Percentiles rank a stretch among this genome's conserved stretches.
phyloP scores from a whole-genome alignment of 2,329 filamentous ascomycete genomes.

The Huntiella savannae region DNA sequence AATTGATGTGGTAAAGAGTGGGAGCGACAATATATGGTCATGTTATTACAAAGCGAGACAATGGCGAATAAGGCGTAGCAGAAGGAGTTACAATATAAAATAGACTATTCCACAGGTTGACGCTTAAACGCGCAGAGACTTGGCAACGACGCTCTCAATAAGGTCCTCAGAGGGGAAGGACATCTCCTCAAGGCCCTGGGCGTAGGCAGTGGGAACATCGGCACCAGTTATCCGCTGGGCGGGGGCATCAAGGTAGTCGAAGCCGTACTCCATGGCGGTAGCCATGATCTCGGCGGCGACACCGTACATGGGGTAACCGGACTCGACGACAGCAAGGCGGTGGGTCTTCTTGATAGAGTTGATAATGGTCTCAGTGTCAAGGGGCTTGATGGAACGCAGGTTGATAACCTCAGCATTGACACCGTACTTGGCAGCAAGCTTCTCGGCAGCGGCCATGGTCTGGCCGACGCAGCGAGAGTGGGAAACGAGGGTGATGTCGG shows the following conservation, averaged over 20 bases:
- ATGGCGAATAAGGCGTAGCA: neutral
- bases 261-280: slow-evolving; percentile 89
- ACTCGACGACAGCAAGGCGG: slow-evolving; percentile 79
- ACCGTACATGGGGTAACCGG: slow-evolving; percentile 88
- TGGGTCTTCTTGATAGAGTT: slow-evolving; percentile 98
- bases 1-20: too few relatives aligned
- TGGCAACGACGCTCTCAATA: slow-evolving; percentile 74
- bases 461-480: slow-evolving; percentile 92
- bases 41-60: too few relatives aligned
- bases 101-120: neutral
- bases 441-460: slow-evolving; percentile 69
- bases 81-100: neutral
- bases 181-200: slow-evolving; percentile 83
- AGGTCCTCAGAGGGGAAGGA: slow-evolving; percentile 77
- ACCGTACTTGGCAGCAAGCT: slow-evolving; percentile 89
- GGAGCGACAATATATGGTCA: too few relatives aligned
- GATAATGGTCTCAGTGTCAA: slow-evolving; percentile 87
- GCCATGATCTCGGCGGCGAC: slow-evolving; percentile 86
- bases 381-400: slow-evolving; percentile 88
- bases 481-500: slow-evolving; percentile 88
- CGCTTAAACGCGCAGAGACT: slow-evolving; percentile 60
- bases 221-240: slow-evolving; percentile 89
- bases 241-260: slow-evolving; percentile 91
- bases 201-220: slow-evolving; percentile 93
- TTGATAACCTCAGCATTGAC: slow-evolving; percentile 95